Percentiles rank a stretch among this genome's conserved stretches.
phyloP scores from a whole-genome alignment of 306 rosid genomes.

The Potentilla sterilis region DNA sequence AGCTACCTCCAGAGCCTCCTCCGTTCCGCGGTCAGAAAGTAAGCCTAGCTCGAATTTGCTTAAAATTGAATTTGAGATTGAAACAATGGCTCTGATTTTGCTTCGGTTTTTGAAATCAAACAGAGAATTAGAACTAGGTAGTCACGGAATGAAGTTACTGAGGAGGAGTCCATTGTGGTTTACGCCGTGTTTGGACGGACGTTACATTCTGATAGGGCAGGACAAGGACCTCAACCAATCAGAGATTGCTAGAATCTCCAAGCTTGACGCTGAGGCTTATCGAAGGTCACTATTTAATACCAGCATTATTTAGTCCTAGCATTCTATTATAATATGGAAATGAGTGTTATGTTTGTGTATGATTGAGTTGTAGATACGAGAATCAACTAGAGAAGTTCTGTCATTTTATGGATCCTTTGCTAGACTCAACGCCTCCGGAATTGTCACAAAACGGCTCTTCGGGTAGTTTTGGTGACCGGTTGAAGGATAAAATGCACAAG shows the following conservation, averaged over 20 bases:
- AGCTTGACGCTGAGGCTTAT: constrained; percentile 72
- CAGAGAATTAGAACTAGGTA: too few relatives aligned
- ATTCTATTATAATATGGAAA: neutral
- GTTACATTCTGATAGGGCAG: constrained; percentile 77
- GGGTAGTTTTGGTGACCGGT: too few relatives aligned
- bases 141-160: constrained; percentile 23
- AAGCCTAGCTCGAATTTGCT: too few relatives aligned
- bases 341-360: neutral
- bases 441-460: too few relatives aligned
- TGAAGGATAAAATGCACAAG: constrained; percentile 45
- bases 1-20: too few relatives aligned
- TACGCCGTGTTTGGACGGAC: constrained; percentile 89
- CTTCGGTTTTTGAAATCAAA: neutral
- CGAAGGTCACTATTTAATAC: constrained; percentile 38
- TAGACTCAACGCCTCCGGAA: too few relatives aligned
- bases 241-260: constrained; percentile 80
- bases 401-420: too few relatives aligned
- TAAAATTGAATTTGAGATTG: neutral
- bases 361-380: too few relatives aligned
- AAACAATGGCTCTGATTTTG: neutral
- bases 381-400: too few relatives aligned
- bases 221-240: constrained; percentile 61
- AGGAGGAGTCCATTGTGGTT: constrained; percentile 82
- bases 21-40: too few relatives aligned
- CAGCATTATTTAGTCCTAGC: neutral